phyloP scores from a whole-genome alignment of 805 yeast species.

The Ogataea parapolymorpha region DNA sequence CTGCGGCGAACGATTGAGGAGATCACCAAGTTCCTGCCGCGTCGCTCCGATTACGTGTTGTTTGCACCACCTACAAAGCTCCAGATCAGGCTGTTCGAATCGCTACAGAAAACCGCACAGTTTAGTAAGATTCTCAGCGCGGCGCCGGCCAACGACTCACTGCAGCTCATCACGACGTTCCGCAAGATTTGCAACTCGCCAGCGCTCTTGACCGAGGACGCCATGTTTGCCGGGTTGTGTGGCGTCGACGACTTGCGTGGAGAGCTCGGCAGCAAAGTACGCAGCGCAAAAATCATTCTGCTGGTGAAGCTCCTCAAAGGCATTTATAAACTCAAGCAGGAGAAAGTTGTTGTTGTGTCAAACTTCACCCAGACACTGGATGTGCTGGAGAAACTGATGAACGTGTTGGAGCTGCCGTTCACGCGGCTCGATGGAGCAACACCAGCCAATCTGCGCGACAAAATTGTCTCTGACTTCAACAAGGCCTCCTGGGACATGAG shows the following conservation, averaged over 20 bases:
- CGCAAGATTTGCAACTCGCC: slow-evolving; percentile 87
- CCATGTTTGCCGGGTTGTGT: slow-evolving; percentile 35
- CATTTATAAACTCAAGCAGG: slow-evolving; percentile 43
- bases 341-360: slow-evolving; percentile 82
- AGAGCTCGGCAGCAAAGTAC: slow-evolving; percentile 31
- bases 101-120: slow-evolving; percentile 40
- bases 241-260: slow-evolving; percentile 21
- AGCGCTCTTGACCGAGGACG: slow-evolving; percentile 51
- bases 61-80: slow-evolving; percentile 71
- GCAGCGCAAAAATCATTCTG: slow-evolving; percentile 64
- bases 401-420: slow-evolving; percentile 46
- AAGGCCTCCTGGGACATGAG: slow-evolving; percentile 34
- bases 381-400: slow-evolving; percentile 57
- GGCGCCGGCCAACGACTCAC: slow-evolving; percentile 40
- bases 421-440: slow-evolving; percentile 83
- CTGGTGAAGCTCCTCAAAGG: slow-evolving; percentile 54
- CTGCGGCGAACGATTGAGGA: slow-evolving; percentile 69
- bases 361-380: slow-evolving; percentile 87
- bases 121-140: slow-evolving; percentile 33
- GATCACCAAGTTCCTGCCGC: slow-evolving; percentile 56
- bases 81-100: slow-evolving; percentile 55
- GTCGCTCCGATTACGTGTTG: slow-evolving; percentile 69
- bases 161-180: slow-evolving; percentile 68
- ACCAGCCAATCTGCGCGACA: slow-evolving; percentile 60
- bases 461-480: slow-evolving; percentile 69